Base-by-base conservation (phyloP, 805 yeast genomes). In the Ogataea pini region DNA sequence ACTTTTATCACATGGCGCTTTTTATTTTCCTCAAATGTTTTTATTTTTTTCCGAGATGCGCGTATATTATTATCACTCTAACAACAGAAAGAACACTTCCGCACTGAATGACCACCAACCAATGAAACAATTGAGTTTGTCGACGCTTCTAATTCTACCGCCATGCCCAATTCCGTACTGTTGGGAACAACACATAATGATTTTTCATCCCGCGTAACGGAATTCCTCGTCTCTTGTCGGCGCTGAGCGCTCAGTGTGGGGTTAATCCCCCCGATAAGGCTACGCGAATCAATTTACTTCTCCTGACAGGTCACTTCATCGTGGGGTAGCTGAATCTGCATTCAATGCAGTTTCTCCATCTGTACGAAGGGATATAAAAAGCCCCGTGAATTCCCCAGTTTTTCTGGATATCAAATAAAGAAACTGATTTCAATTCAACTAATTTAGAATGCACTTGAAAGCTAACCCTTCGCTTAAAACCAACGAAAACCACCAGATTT, bases 391-490 rank as follows among this genome's bases (percentile, higher is more conserved):
- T 32, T 32, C 5, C 36, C 18, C 20, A n/a, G n/a, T n/a, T n/a
- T n/a, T n/a, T n/a, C n/a, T n/a, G n/a, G n/a, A n/a, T n/a, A n/a
- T n/a, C n/a, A n/a, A n/a, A n/a, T 14, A 14, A 10, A 14, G 17
- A 6, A 22, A 22, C 5, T 22, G 25, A 22, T 8, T 22, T 22
- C 25, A 22, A 22, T 5, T 22, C 38, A 37, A 36, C 52, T 31
- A 45, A 42, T 20, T 22, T 10, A 27, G 4, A 16, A 44, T 44
- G 42, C 29, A 39, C 7, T 17, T 36, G 12, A 17, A 19, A 17
- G 34, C 36, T 10, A 57, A 57, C 42, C 61, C 61, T 14, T 51
- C 58, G 31, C 49, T 57, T 20, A 49, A 46, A 19, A 58, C 52
- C n/a, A 52, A 52, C 39, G 52, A 51, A 25, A 44, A 57, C 27